Base-by-base conservation (phyloP, 495 filamentous ascomycete species). In the Aspergillus sclerotiicarbonarius region DNA sequence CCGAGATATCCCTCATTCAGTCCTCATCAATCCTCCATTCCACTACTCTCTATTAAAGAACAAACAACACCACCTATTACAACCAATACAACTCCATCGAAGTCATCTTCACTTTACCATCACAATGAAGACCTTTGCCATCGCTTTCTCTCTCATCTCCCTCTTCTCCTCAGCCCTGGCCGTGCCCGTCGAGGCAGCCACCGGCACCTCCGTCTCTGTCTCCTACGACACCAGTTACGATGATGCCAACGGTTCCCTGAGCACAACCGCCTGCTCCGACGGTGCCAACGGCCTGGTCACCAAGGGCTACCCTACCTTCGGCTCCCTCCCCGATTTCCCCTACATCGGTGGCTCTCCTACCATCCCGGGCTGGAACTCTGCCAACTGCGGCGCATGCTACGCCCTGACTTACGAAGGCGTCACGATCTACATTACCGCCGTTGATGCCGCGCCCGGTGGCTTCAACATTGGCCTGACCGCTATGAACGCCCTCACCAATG, bases 351-450 rank as follows among this genome's bases (percentile, higher is more conserved):
- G 84, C 52, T 74, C 80, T 1, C 74, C 77, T 32, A 83, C 81
- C 25, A 76, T 91, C 19, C 61, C 67, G 3, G 83, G 80, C 35
- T 88, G 82, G 84, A 76, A 86, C 80, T 74, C 67, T 57, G 35
- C 66, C 15, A 74, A 73, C 60, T 93, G 90, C 73, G 89, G 90
- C 54, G 82, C 81, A 9, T 92, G 89, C 79, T 92, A 85, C 74
- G 53, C 71, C 46, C 70, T 90, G 47, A 78, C 75, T 13, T 93
- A 82, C 20, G 37, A 65, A 29, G 78, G 81, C 62, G 71, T 76
- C 54, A 84, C 77, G 18, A 80, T 93, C 72, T 79, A 85, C 63
- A 71, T 93, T 8, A 74, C 84, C 10, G 90, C 83, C 21, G 76
- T 93, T 57, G 90, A 93, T 72, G 74, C 84, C 53, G 77, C 83